Conservation (phyloP, 2,329 filamentous ascomycete species). For the Cladobotryum mycophilum region DNA sequence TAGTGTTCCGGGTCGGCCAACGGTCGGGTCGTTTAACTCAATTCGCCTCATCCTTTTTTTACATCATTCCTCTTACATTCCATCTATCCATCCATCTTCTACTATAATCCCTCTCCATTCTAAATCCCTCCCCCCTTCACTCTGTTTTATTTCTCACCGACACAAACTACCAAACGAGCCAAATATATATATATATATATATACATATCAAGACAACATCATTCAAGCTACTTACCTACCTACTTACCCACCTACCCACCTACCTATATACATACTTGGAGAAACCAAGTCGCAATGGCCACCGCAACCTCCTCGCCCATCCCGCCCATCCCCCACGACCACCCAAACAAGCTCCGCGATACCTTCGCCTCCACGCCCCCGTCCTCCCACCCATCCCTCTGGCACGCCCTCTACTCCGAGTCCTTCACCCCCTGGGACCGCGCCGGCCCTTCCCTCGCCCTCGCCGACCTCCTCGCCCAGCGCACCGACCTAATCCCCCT, state of each 20-base stretch:
- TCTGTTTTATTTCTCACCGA: not conserved
- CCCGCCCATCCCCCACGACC: slow-evolving; percentile 16
- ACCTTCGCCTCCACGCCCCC: slow-evolving; percentile 30
- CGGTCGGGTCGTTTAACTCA: too few relatives aligned
- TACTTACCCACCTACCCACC: not conserved
- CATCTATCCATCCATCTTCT: too few relatives aligned
- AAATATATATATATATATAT: too few relatives aligned
- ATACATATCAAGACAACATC: not conserved
- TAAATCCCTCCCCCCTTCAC: too few relatives aligned
- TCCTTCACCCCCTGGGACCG: slow-evolving; percentile 50
- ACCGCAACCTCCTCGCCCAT: not conserved
- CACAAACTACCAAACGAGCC: not conserved
- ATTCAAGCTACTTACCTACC: not conserved
- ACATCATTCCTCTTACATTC: too few relatives aligned
- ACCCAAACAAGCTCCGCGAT: slow-evolving; percentile 22
- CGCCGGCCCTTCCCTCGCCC: slow-evolving; percentile 44
- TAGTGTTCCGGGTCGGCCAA: too few relatives aligned
- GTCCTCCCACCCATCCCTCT: slow-evolving; percentile 31
- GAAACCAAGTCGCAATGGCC: not conserved
- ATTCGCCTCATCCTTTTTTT: too few relatives aligned
- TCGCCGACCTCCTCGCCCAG: slow-evolving; percentile 45
- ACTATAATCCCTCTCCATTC: too few relatives aligned
- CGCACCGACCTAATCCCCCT: slow-evolving; percentile 38
- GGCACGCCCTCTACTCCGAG: slow-evolving; percentile 44
- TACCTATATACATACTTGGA: not conserved